Evolutionary conservation across 2,329 filamentous ascomycete species (phyloP), one percentile per base, ranked within the genome.

Genomic region (Ophiostoma tasmaniense): DNA sequence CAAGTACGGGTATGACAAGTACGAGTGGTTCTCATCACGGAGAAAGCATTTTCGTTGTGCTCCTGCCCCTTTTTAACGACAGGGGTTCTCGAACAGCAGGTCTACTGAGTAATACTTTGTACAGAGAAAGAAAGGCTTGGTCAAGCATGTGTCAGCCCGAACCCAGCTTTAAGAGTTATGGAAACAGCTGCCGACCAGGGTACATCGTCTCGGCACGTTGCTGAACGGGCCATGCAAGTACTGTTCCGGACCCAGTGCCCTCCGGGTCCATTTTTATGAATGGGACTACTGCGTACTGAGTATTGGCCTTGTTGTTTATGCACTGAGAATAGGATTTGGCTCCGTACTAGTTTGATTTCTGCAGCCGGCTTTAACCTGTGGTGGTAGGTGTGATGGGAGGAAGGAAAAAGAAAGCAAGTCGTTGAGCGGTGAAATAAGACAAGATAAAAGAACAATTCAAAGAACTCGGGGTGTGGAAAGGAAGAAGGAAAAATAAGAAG

Each of bases 51-150:
- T 17, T 45, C 20, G 42, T n/a, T 45, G 42, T 45, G 50, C 22
- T 55, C 50, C n/a, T 55, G 50, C 55, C 55, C 55, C 55, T 61
- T 28, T 61, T 55, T 11, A 10, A 55, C 25, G 55, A 61, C 55
- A 61, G 25, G 55, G 55, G 30, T 61, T 61, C 55, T 61, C 55
- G 55, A 37, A 33, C 39, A 68, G 39, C 67, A 68, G 42, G 42
- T 61, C 62, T n/a, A 5, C 11, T 28, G 37, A 17, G 5, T 6
- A 20, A 7, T n/a, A 30, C 55, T 22, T 52, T n/a, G 25, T 17
- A 61, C 2, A 28, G 25, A 2, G 25, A 13, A 8, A 52, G 45
- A n/a, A 55, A 55, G 50, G 50, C 50, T 55, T 25, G 22, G 50
- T 14, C 22, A 55, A 55, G 50, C 50, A 25, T 13, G 50, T 55